Evolutionary conservation across 1,284 basidiomycete genomes (phyloP).

Genomic region (Omphalotus olearius): DNA sequence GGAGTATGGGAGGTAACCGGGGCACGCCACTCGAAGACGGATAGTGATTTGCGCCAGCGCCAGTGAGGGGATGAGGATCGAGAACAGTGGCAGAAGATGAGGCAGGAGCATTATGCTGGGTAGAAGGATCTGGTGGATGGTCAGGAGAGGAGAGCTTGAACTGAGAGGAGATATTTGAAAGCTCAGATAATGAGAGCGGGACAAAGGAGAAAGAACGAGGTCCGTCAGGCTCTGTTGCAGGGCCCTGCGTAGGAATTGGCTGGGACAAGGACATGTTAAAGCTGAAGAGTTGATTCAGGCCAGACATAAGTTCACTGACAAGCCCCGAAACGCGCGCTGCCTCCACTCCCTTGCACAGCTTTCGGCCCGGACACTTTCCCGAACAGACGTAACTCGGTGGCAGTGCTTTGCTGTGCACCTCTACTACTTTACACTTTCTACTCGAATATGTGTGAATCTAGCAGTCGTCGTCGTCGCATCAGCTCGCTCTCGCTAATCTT

Average conservation of each 20-base stretch:
- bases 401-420: neutral
- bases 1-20: constrained; percentile 75
- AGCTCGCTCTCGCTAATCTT: constrained; percentile 76
- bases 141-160: constrained; percentile 6
- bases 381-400: neutral
- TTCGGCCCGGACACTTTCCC: neutral
- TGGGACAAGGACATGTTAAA: constrained; percentile 19
- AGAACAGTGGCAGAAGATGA: constrained; percentile 26
- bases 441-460: constrained; percentile 59
- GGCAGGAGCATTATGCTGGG: constrained; percentile 28
- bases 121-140: constrained; percentile 18
- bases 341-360: neutral
- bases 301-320: constrained; percentile 3
- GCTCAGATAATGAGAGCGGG: constrained; percentile 27
- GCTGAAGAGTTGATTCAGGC: constrained; percentile 5
- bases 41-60: constrained; percentile 49
- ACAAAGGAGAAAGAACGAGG: constrained; percentile 32
- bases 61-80: constrained; percentile 10
- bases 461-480: constrained; percentile 68
- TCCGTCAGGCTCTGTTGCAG: constrained; percentile 39
- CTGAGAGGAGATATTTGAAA: constrained; percentile 25
- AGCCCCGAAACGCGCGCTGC: constrained; percentile 5
- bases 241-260: constrained; percentile 38
- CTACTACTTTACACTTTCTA: constrained; percentile 13
- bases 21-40: constrained; percentile 52